Evolutionary conservation across 1,284 basidiomycete species (phyloP).

Genomic region (Chalciporus piperatoides): DNA sequence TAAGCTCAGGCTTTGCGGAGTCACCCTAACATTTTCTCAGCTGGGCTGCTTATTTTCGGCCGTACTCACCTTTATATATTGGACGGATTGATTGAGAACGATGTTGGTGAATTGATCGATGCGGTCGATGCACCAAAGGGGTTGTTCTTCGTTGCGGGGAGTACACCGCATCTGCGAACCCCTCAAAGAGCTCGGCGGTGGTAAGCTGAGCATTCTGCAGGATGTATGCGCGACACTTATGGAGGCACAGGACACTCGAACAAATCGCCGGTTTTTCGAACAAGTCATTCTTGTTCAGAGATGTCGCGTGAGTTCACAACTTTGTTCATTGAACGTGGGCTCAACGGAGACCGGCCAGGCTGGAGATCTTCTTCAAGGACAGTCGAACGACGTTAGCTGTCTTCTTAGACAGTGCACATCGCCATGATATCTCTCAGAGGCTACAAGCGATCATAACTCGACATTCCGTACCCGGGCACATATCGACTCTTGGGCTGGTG

Average conservation of each 20-base stretch:
- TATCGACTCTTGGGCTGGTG: slow-evolving; percentile 24
- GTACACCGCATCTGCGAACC: slow-evolving; percentile 74
- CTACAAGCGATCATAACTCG: slow-evolving; percentile 47
- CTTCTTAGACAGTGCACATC: slow-evolving; percentile 66
- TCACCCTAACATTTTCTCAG: slow-evolving; percentile 36
- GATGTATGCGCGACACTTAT: slow-evolving; percentile 43
- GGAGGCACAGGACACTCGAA: slow-evolving; percentile 62
- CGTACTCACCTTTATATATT: slow-evolving; percentile 85
- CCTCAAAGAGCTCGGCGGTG: slow-evolving; percentile 76
- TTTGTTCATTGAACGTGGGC: neutral
- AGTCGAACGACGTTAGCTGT: slow-evolving; percentile 80
- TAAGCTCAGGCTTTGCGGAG: slow-evolving; percentile 8
- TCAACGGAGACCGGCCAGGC: slow-evolving; percentile 37
- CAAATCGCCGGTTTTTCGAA: slow-evolving; percentile 78
- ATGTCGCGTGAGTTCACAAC: slow-evolving; percentile 68
- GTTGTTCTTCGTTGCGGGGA: slow-evolving; percentile 83
- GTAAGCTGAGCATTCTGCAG: slow-evolving; percentile 38
- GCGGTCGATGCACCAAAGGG: slow-evolving; percentile 82
- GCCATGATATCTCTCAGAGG: slow-evolving; percentile 61
- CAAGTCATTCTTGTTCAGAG: slow-evolving; percentile 84
- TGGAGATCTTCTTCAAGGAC: slow-evolving; percentile 91
- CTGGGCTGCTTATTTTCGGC: slow-evolving; percentile 86
- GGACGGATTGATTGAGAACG: slow-evolving; percentile 88
- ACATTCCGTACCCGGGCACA: slow-evolving; percentile 29
- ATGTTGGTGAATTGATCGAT: slow-evolving; percentile 86